Evolutionary conservation across 495 filamentous ascomycete genomes (phyloP).

Genomic region (Ascodesmis nigricans): DNA sequence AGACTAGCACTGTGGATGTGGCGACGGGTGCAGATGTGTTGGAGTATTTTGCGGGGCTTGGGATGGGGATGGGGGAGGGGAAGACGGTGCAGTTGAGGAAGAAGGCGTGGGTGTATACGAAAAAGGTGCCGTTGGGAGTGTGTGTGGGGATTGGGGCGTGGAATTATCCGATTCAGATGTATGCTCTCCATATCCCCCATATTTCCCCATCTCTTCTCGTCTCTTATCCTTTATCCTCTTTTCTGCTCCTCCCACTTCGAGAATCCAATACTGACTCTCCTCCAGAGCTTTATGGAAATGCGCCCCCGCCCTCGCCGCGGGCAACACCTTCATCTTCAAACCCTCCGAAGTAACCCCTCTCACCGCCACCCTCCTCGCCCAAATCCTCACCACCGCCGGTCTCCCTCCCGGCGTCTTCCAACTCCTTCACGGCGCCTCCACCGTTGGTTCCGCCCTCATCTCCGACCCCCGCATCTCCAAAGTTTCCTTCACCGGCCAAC

Average conservation of each 20-base stretch:
- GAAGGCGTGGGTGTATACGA: conserved; percentile 53
- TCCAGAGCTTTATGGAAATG: conserved; percentile 62
- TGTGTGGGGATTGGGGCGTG: conserved; percentile 64
- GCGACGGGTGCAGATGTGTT: conserved; percentile 53
- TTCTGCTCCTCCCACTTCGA: too few species aligned
- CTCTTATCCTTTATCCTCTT: conserved; percentile 1
- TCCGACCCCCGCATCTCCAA: conserved; percentile 48
- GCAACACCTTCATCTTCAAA: conserved; percentile 76
- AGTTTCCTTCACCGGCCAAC: conserved; percentile 69
- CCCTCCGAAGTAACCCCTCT: conserved; percentile 61
- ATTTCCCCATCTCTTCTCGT: neutral
- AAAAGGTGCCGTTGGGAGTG: conserved; percentile 51
- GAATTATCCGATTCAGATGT: conserved; percentile 77
- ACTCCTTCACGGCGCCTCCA: conserved; percentile 50
- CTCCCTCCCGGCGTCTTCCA: conserved; percentile 64
- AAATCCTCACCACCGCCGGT: conserved; percentile 50
- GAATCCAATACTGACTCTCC: too few species aligned
- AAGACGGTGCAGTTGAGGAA: conserved; percentile 44
- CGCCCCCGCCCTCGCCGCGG: conserved; percentile 57
- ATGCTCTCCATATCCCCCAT: too few species aligned
- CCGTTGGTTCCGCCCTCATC: conserved; percentile 47
- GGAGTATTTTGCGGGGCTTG: conserved; percentile 54
- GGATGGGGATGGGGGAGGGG: conserved; percentile 47
- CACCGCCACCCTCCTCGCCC: conserved; percentile 43
- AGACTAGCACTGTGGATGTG: conserved; percentile 55